Base-by-base conservation (phyloP, 768 basidiomycete genomes). In the Termitomyces sp. region DNA sequence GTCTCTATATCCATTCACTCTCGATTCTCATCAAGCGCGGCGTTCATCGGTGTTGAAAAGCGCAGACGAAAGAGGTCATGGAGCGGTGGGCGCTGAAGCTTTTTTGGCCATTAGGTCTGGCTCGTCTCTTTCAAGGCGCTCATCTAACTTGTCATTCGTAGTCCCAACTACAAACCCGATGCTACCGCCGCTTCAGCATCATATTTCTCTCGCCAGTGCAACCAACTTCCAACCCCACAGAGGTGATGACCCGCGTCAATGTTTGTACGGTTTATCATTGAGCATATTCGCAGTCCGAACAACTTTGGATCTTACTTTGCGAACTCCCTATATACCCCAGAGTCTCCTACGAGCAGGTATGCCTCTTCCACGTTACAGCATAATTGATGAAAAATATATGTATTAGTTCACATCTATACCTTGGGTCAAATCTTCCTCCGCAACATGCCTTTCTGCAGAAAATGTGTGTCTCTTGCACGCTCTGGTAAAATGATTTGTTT, bases 181-280 rank as follows among this genome's bases (percentile, higher is more conserved):
- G 47, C 54, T 5, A 57, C 67, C 1, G 50, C 65, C 4, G 58
- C 70, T 7, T 54, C 70, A 14, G 28, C 28, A 18, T 3, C 40
- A 4, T 70, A 68, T 56, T 59, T 69, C 18, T 51, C 68, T 16
- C 69, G 64, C 38, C 68, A 65, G 40, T 70, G 68, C 58, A 70
- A 61, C 38, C 74, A 75, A 55, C 65, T 77, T 38, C 74, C 74
- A 32, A 77, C 75, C 23, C 75, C 75, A 23, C 74, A 75, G 51
- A 66, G 65, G 64, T 65, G 12, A 28, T 50, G 36, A 43, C 43
- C 20, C 20, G 23, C 47, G 1, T 53, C 32, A 32, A 47, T 46
- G 14, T 33, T 33, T 26, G n/a, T 9, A 53, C 3, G 3, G 32
- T 36, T 57, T 5, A 38, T 48, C 26, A 26, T 41, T 16, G 53